phyloP scores from a whole-genome alignment of 805 yeast genomes.

The Starmerella bombicola region DNA sequence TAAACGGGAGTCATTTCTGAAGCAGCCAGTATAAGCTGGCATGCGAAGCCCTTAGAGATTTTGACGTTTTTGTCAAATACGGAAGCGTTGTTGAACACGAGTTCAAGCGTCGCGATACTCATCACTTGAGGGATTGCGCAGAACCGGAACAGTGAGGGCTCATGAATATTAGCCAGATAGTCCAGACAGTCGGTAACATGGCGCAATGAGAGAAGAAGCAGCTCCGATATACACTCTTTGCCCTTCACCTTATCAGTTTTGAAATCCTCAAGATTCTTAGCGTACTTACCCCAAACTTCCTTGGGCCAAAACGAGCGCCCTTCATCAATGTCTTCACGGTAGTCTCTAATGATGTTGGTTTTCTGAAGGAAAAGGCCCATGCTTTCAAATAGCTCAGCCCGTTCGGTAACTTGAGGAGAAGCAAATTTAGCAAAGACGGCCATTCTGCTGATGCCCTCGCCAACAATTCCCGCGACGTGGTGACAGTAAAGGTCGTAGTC shows the following conservation, averaged over 20 bases:
- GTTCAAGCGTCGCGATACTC: constrained; percentile 91
- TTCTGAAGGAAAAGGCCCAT: constrained; percentile 96
- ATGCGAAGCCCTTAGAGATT: constrained; percentile 81
- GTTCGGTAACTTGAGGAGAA: constrained; percentile 38
- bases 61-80: constrained; percentile 66
- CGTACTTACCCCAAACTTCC: constrained; percentile 81
- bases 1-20: constrained; percentile 66
- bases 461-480: constrained; percentile 95
- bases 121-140: constrained; percentile 98
- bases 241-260: constrained; percentile 34
- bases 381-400: constrained; percentile 52
- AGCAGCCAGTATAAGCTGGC: constrained; percentile 57
- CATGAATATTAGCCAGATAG: constrained; percentile 64
- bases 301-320: constrained; percentile 94
- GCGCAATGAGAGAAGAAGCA: constrained; percentile 63
- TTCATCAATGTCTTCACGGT: constrained; percentile 78
- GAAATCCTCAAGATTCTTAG: constrained; percentile 50
- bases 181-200: constrained; percentile 68
- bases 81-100: constrained; percentile 66
- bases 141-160: constrained; percentile 74
- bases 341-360: constrained; percentile 91
- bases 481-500: constrained; percentile 90
- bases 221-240: constrained; percentile 63
- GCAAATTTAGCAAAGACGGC: constrained; percentile 66
- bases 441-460: constrained; percentile 83